Evolutionary conservation across 2,329 filamentous ascomycete genomes (phyloP).

Genomic region (Colletotrichum tofieldiae): DNA sequence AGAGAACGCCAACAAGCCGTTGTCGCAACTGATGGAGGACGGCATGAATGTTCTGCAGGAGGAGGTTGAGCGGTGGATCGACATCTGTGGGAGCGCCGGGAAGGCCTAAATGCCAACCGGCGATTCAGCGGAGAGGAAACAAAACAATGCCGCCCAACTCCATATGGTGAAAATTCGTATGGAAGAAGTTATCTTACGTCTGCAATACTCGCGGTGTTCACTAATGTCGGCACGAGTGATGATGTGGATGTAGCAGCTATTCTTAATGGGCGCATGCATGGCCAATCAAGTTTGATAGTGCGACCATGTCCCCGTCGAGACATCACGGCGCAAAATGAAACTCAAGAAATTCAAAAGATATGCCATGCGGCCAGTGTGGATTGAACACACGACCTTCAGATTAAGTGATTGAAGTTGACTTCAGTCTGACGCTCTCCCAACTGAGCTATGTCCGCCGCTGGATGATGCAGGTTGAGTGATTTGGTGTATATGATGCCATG

Average conservation of each 20-base stretch:
- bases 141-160: neutral
- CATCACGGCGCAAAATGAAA: neutral
- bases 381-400: constrained; percentile 43
- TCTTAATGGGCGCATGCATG: neutral
- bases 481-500: neutral
- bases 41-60: constrained; percentile 45
- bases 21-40: constrained; percentile 48
- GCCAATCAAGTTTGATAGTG: neutral
- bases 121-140: neutral
- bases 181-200: too few species aligned
- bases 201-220: too few species aligned
- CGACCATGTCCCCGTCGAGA: neutral
- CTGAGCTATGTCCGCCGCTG: constrained; percentile 43
- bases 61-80: constrained; percentile 46
- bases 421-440: constrained; percentile 43
- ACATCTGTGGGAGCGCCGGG: constrained; percentile 46
- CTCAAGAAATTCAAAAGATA: constrained; percentile 1
- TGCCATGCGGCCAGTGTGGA: constrained; percentile 41
- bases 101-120: constrained; percentile 38
- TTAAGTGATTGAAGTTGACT: constrained; percentile 38
- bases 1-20: constrained; percentile 44
- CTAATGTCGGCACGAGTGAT: too few species aligned
- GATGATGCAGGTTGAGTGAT: accelerated
- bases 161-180: too few species aligned
- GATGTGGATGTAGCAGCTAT: too few species aligned